Conservation (phyloP, 768 basidiomycete species). For the Mrakia hoshinonis region DNA sequence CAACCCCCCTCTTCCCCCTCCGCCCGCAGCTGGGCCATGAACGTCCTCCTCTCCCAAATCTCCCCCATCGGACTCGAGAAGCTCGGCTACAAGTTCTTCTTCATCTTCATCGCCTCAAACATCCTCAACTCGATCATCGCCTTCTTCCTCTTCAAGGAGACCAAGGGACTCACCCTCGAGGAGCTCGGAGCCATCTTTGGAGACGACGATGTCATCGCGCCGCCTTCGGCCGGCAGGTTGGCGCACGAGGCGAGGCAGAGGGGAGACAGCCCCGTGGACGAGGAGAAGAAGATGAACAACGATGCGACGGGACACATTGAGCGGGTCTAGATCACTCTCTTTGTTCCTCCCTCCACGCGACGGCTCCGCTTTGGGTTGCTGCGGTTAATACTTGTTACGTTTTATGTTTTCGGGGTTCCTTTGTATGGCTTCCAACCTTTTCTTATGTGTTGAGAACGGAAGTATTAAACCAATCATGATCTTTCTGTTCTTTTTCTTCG, state of each 20-base stretch:
- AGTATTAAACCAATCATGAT: too few species aligned
- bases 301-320: neutral
- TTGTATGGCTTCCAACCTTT: too few species aligned
- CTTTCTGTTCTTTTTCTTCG: too few species aligned
- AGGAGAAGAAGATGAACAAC: slow-evolving; percentile 2
- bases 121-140: slow-evolving; percentile 5
- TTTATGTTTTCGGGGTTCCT: too few species aligned
- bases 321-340: neutral
- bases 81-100: slow-evolving; percentile 7
- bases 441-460: too few species aligned
- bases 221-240: neutral
- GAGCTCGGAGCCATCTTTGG: neutral
- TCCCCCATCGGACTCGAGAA: slow-evolving; percentile 15
- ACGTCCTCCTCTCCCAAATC: slow-evolving; percentile 4
- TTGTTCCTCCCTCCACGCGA: too few species aligned
- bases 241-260: neutral
- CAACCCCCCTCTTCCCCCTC: neutral
- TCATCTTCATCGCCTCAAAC: slow-evolving; percentile 1
- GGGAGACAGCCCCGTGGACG: neutral
- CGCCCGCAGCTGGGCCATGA: slow-evolving; percentile 7
- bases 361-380: too few species aligned
- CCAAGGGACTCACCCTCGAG: slow-evolving; percentile 8
- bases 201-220: slow-evolving; percentile 12
- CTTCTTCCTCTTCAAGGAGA: slow-evolving; percentile 9
- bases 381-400: too few species aligned